A percentile compares a stretch with the other conserved stretches of the same genome.
phyloP scores from a whole-genome alignment of 169 alveolate genomes.

The Cryptosporidium canis region DNA sequence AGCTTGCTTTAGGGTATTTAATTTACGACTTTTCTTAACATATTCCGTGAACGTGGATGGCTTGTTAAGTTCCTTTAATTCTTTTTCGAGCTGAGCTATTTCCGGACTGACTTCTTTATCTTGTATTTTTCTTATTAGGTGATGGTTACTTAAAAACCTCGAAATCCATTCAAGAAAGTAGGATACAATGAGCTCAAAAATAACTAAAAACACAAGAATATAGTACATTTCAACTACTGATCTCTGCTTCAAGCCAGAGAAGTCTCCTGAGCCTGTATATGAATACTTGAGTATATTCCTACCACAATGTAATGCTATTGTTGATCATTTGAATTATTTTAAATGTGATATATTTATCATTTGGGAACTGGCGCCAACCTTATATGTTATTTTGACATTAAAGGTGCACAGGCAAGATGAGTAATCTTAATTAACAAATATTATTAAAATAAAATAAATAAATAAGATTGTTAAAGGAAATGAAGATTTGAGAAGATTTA shows the following conservation, averaged over 20 bases:
- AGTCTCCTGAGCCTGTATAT: neutral
- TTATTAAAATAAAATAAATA: neutral
- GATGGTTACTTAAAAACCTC: neutral
- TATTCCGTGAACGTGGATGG: constrained; percentile 63
- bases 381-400: constrained; percentile 1
- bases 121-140: neutral
- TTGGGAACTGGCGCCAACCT: neutral
- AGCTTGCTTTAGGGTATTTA: constrained; percentile 7
- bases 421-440: neutral
- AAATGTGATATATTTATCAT: neutral
- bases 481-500: neutral
- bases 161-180: neutral
- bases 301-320: neutral
- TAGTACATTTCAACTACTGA: neutral
- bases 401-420: neutral
- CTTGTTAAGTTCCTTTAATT: constrained; percentile 29
- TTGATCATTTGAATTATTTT: neutral
- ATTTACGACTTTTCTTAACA: constrained; percentile 35
- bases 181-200: neutral
- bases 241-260: neutral
- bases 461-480: neutral
- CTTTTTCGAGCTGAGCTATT: constrained; percentile 15
- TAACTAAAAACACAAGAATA: neutral
- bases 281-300: neutral
- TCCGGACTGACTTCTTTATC: neutral